Base-by-base conservation (phyloP, 2,329 filamentous ascomycete genomes). In the Trichoderma sp. region DNA sequence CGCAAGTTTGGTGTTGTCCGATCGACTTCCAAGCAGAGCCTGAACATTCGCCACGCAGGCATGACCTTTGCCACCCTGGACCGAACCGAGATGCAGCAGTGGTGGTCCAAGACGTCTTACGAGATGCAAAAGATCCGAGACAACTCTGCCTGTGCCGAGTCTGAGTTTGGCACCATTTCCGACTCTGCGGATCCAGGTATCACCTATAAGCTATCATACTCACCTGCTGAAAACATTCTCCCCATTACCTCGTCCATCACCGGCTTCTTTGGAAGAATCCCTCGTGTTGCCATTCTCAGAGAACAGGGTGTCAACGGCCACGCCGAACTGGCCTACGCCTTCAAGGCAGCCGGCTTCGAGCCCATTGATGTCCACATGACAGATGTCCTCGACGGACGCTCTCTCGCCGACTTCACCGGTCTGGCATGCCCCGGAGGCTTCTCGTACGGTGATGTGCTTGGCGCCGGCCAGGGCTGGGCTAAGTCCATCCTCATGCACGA, bases 261-360 rank as follows among this genome's bases (percentile, higher is more conserved):
- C 71, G 82, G 84, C 78, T 79, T 88, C 75, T 90, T 95, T 82
- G 88, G 88, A 77, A 89, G 87, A 79, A 80, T 83, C 84, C 93
- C 94, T 1, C 91, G 92, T 38, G 95, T 99, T 29, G 97, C 97
- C 60, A 97, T 99, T 79, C 91, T 99, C 27, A 91, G 97, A 81
- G 97, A 98, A 84, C 95, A 98, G 84, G 97, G 97, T 83, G 94
- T 98, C 79, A 98, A 99, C 85, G 94, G 95, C 59, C 91, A 98
- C 80, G 92, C 95, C n/a, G 97, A 99, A 84, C 97, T 99, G 94
- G 97, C 97, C 1, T 98, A 97, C 81, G 95, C 95, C 66, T 98
- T 98, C 89, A 92, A 93, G 78, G 92, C 92, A 45, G 96, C 97
- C 60, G 96, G 96, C 50, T 98, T 98, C 86, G 93, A 95, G 67